These are phyloP conservation scores for Sonneratia alba DNA, from an alignment of 345 rosid genomes.

Conservation along the genomic window DNA sequence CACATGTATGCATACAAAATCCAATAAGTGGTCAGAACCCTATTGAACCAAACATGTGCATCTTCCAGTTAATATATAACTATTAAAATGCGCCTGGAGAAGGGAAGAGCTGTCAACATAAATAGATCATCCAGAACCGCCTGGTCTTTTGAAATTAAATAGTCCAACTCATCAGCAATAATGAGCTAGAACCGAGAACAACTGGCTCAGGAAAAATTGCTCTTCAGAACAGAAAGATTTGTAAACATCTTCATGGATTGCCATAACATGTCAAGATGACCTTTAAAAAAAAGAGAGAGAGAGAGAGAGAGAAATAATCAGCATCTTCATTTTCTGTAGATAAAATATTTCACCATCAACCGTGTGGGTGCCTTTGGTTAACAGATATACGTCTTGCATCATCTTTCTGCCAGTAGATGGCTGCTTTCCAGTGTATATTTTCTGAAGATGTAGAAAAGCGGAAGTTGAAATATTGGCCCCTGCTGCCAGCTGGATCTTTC, in stretches of 20 bases:
- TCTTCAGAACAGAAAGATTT: background rate
- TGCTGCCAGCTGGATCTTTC: slow-evolving; percentile 23
- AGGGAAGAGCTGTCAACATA: slow-evolving; percentile 80
- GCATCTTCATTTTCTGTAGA: background rate
- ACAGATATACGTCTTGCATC: slow-evolving; percentile 39
- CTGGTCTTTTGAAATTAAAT: slow-evolving; percentile 69
- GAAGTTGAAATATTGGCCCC: slow-evolving; percentile 31
- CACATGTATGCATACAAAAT: background rate
- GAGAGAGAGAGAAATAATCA: background rate
- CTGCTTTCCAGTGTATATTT: slow-evolving; percentile 45
- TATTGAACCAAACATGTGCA: background rate
- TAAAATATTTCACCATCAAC: background rate
- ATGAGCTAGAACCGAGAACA: slow-evolving; percentile 40
- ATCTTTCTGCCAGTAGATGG: slow-evolving; percentile 37
- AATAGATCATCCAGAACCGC: slow-evolving; percentile 87
- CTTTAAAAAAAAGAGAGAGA: background rate
- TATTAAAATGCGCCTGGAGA: slow-evolving; percentile 67
- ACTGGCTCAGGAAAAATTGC: slow-evolving; percentile 4
- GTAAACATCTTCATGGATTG: background rate
- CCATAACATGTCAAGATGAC: background rate
- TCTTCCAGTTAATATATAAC: slow-evolving; percentile 27
- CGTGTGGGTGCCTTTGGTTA: background rate
- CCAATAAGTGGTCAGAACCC: background rate
- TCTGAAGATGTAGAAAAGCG: slow-evolving; percentile 54
- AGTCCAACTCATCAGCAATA: slow-evolving; percentile 87